phyloP scores from a whole-genome alignment of 331 rosid species.

The Erythrophleum ivorense region DNA sequence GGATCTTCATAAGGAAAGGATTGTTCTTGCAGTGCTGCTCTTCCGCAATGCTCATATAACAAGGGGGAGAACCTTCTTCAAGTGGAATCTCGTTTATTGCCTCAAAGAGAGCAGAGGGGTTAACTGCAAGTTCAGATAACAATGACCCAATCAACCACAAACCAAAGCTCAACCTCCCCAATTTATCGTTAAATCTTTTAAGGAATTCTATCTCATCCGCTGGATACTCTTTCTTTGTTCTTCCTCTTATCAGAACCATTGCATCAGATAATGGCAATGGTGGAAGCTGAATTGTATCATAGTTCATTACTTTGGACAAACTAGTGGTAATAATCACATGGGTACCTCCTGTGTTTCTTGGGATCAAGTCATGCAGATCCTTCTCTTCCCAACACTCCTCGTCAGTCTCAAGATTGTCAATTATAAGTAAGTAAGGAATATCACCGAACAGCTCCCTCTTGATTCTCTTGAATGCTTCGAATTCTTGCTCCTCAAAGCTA shows the following conservation, averaged over 20 bases:
- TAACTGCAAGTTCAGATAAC: constrained; percentile 68
- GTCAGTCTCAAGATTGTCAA: constrained; percentile 86
- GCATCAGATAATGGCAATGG: constrained; percentile 72
- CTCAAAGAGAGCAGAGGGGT: constrained; percentile 71
- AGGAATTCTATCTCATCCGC: constrained; percentile 60
- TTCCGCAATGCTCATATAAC: constrained; percentile 59
- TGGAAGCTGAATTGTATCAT: constrained; percentile 65
- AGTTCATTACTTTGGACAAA: constrained; percentile 69
- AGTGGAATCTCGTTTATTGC: constrained; percentile 63
- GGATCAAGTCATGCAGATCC: constrained; percentile 73
- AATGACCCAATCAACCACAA: constrained; percentile 74
- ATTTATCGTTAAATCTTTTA: constrained; percentile 64
- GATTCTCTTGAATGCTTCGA: constrained; percentile 84
- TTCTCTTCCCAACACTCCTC: constrained; percentile 94
- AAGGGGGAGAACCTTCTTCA: constrained; percentile 54
- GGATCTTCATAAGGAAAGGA: constrained; percentile 70
- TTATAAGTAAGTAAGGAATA: constrained; percentile 77
- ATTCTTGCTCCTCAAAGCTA: constrained; percentile 91
- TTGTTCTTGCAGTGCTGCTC: constrained; percentile 76
- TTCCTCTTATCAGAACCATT: constrained; percentile 80
- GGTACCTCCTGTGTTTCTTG: constrained; percentile 79
- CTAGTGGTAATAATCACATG: constrained; percentile 79
- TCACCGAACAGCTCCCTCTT: constrained; percentile 83
- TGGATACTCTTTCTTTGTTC: constrained; percentile 69
- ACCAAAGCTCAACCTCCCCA: constrained; percentile 78